These are phyloP conservation scores for Saccharomycopsis phalli DNA, from an alignment of 1,139 yeast genomes.

Conservation along the genomic window DNA sequence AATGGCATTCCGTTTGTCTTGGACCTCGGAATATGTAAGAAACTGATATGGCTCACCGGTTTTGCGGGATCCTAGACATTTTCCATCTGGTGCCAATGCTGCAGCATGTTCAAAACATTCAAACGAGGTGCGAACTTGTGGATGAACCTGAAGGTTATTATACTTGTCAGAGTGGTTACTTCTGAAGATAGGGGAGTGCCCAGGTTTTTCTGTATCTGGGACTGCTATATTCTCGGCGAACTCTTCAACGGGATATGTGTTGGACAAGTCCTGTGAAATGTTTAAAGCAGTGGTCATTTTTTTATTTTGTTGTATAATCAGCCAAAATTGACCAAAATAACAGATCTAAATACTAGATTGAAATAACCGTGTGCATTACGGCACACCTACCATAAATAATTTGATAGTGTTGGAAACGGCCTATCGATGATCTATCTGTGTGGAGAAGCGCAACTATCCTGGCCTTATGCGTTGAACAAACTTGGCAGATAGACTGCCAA, in stretches of 20 bases:
- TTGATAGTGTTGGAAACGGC: too few species aligned
- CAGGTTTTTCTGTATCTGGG: constrained; percentile 3
- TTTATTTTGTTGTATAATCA: too few species aligned
- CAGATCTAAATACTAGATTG: too few species aligned
- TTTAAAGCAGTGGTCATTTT: too few species aligned
- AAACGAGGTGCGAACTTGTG: constrained; percentile 40
- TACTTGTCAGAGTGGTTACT: constrained; percentile 12
- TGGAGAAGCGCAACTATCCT: too few species aligned
- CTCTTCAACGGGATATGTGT: background rate
- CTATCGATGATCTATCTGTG: too few species aligned
- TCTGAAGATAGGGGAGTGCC: constrained; percentile 20
- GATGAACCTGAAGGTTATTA: constrained; percentile 35
- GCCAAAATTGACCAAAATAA: too few species aligned
- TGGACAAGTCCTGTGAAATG: too few species aligned
- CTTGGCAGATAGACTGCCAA: too few species aligned
- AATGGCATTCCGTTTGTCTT: constrained; percentile 20
- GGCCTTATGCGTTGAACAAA: too few species aligned
- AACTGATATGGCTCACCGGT: constrained; percentile 21
- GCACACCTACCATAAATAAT: too few species aligned
- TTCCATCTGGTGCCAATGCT: constrained; percentile 29
- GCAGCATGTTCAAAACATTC: constrained; percentile 39
- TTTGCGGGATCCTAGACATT: constrained; percentile 45
- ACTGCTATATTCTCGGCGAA: background rate
- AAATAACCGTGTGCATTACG: too few species aligned
- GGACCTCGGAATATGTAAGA: constrained; percentile 10